phyloP scores from a whole-genome alignment of 225 moss, liverwort and hornwort genomes.

The Pseudoscleropodium purum region DNA sequence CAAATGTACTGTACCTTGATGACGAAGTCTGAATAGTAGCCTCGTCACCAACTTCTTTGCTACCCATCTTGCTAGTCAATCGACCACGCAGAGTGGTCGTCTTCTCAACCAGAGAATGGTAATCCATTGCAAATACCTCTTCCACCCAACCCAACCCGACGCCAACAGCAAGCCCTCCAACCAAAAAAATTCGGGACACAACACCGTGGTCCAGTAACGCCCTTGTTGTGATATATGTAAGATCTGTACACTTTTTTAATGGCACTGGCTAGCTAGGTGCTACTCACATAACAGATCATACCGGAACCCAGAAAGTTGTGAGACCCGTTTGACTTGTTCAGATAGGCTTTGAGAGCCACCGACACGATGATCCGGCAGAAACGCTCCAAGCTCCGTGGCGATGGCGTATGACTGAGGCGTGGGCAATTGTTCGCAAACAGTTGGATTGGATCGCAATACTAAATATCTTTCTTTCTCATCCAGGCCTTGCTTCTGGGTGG shows the following conservation, averaged over 20 bases:
- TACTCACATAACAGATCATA: no score
- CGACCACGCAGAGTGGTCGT: constrained; percentile 7
- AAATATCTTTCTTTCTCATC: neutral
- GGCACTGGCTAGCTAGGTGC: neutral
- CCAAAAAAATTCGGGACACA: no score
- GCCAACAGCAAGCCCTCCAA: neutral
- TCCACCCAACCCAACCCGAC: neutral
- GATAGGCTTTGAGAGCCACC: neutral
- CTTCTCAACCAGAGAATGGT: constrained; percentile 5
- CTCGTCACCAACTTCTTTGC: constrained; percentile 16
- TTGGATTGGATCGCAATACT: neutral
- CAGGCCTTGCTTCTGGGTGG: neutral
- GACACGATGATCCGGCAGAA: neutral
- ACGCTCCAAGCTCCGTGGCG: neutral
- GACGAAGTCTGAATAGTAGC: neutral
- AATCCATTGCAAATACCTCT: neutral
- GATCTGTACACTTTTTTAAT: neutral
- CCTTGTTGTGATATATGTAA: neutral
- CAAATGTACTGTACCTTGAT: neutral
- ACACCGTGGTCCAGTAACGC: neutral
- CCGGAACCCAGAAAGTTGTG: neutral
- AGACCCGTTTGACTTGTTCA: neutral
- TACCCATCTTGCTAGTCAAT: neutral
- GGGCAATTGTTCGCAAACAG: neutral
- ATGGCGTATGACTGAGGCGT: neutral